Evolutionary conservation across 805 yeast species (phyloP).

Genomic region (Candida glaebosa): DNA sequence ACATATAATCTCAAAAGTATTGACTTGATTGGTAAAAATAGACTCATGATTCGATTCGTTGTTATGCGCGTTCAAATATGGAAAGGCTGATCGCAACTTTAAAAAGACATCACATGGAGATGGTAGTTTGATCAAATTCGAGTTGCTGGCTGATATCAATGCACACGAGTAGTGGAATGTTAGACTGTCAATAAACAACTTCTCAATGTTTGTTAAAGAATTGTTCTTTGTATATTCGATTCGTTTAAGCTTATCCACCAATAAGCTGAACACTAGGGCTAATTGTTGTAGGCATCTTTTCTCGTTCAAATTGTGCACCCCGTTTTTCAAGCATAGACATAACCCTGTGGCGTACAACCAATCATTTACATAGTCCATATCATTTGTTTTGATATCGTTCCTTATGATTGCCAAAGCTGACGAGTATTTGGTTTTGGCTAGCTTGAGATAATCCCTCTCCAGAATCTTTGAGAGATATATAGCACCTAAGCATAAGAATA

Average conservation of each 20-base stretch:
- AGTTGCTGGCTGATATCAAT: slow-evolving; percentile 3
- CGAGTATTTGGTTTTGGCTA: slow-evolving; percentile 5
- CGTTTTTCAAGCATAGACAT: slow-evolving; percentile 5
- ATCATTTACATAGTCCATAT: slow-evolving; percentile 5
- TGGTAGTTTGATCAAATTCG: slow-evolving; percentile 5
- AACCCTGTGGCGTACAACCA: slow-evolving; percentile 8
- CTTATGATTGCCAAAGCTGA: slow-evolving; percentile 3
- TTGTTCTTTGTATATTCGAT: neutral
- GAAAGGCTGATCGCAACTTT: slow-evolving; percentile 4
- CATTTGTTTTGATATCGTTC: slow-evolving; percentile 3
- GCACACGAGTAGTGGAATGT: slow-evolving; percentile 5
- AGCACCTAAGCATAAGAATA: slow-evolving; percentile 7
- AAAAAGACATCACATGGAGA: slow-evolving; percentile 7
- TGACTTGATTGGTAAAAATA: slow-evolving; percentile 2
- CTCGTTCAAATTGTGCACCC: slow-evolving; percentile 5
- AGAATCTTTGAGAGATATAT: slow-evolving; percentile 3
- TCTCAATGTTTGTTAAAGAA: slow-evolving; percentile 3
- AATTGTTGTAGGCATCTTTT: slow-evolving; percentile 7
- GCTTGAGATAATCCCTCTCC: neutral
- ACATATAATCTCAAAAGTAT: slow-evolving; percentile 5
- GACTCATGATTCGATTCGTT: slow-evolving; percentile 6
- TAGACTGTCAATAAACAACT: slow-evolving; percentile 7
- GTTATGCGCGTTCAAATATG: slow-evolving; percentile 4
- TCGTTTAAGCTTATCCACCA: neutral
- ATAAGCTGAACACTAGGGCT: slow-evolving; percentile 5